A percentile compares a stretch with the other conserved stretches of the same genome.
Conservation (phyloP, 2,329 filamentous ascomycete species). For the Aspergillus pseudoglaucus region DNA sequence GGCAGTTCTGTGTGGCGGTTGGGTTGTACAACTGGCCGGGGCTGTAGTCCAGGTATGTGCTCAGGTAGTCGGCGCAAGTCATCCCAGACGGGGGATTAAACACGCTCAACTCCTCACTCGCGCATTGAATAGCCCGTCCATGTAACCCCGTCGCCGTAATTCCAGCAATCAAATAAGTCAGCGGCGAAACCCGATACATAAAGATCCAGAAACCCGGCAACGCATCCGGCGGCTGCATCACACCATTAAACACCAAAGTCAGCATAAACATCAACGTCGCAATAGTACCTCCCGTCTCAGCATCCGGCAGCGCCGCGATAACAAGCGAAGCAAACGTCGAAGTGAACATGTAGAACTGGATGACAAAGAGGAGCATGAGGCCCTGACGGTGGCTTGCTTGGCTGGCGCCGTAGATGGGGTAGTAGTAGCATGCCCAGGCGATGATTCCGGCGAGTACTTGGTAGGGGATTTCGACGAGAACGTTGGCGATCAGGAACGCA, state of each 20-base stretch:
- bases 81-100: constrained; percentile 56
- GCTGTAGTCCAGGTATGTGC: constrained; percentile 40
- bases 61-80: constrained; percentile 58
- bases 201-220: constrained; percentile 76
- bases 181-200: constrained; percentile 75
- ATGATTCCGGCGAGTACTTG: constrained; percentile 67
- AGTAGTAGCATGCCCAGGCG: constrained; percentile 79
- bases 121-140: constrained; percentile 59
- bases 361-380: constrained; percentile 71
- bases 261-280: constrained; percentile 69
- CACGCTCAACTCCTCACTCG: constrained; percentile 60
- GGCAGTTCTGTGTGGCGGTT: constrained; percentile 46
- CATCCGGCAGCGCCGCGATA: constrained; percentile 67
- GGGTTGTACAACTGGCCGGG: constrained; percentile 53
- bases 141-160: constrained; percentile 66
- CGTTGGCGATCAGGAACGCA: constrained; percentile 75
- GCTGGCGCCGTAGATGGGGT: constrained; percentile 60
- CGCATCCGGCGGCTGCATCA: constrained; percentile 56
- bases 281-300: constrained; percentile 69
- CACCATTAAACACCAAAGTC: constrained; percentile 65
- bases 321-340: constrained; percentile 74
- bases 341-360: constrained; percentile 70
- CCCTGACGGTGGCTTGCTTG: constrained; percentile 63
- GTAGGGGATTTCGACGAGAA: constrained; percentile 80
- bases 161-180: constrained; percentile 72